Base-by-base conservation (phyloP, 2,329 filamentous ascomycete species). In the Gyromitra esculenta region DNA sequence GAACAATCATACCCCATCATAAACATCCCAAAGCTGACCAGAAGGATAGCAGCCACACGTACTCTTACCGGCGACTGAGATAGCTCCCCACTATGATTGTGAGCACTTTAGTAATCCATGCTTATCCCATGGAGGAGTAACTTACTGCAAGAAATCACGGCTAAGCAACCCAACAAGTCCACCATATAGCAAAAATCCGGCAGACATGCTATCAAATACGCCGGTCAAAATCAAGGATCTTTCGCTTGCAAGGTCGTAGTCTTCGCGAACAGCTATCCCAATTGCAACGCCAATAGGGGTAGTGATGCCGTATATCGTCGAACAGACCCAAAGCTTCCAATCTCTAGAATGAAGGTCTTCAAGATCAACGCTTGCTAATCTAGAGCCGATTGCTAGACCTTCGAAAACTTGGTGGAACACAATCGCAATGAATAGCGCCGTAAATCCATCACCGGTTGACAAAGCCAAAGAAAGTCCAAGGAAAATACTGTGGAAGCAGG, bases 231-330 rank as follows among this genome's bases (percentile, higher is more conserved):
- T 83, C 54, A 93, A 85, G 0, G 91, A 94, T 1, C 86, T 86
- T 2, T 86, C 87, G 79, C 92, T 88, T 80, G 92, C 92, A 3
- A 91, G 91, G 80, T 94, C 93, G 84, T 93, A 94, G 11, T 86
- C 83, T 48, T 90, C 84, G 37, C 94, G 83, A 1, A 92, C 91
- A 2, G 91, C 91, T 50, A 93, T 89, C 0, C 92, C 92, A 76
- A 95, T 93, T 0, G 90, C 91, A 91, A 94, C 94, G 8, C 92
- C 92, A 41, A 93, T 85, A 0, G 92, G 92, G 0, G 92, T 94
- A 67, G 92, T 89, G 39, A 94, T 84, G 0, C 90, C 88, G 80
- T 93, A 94, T 68, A 92, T 89, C 31, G 94, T 84, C 0, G 91
- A 88, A 80, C 93, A 94, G 0, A 87, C 85, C 1, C 83, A 80